Evolutionary conservation across 768 basidiomycete genomes (phyloP).

Genomic region (Rhodotorula toruloides): DNA sequence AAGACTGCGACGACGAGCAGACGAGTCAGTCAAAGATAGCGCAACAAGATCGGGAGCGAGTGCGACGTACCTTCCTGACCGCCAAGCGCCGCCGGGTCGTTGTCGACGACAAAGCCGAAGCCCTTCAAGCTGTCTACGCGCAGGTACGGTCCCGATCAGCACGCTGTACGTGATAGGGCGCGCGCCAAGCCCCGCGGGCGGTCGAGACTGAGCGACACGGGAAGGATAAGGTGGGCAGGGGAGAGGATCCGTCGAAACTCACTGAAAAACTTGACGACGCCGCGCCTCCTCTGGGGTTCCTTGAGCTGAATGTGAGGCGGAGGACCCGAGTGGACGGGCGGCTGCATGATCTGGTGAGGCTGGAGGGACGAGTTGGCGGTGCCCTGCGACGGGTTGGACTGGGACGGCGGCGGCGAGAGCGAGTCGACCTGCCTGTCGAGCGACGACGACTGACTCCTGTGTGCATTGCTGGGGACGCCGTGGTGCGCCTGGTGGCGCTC

Average conservation of each 20-base stretch:
- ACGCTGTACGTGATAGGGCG: background rate
- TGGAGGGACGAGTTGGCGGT: conserved; percentile 1
- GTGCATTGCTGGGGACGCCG: background rate
- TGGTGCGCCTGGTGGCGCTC: background rate
- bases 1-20: conserved; percentile 29
- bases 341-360: conserved; percentile 36
- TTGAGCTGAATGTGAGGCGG: conserved; percentile 31
- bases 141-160: background rate
- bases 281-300: conserved; percentile 32
- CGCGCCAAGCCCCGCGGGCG: background rate
- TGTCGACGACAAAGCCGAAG: conserved; percentile 43
- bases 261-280: conserved; percentile 39
- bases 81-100: conserved; percentile 41
- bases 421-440: background rate
- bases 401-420: background rate
- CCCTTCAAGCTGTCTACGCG: conserved; percentile 38
- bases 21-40: background rate
- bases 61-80: conserved; percentile 40
- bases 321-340: conserved; percentile 26
- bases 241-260: too few species aligned
- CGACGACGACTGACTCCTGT: background rate
- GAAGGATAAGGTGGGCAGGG: background rate
- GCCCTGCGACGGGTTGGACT: background rate
- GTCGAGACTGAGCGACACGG: too few species aligned
- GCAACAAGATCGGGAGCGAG: background rate